Base-by-base conservation (phyloP, 495 filamentous ascomycete species). In the Neurospora africana region DNA sequence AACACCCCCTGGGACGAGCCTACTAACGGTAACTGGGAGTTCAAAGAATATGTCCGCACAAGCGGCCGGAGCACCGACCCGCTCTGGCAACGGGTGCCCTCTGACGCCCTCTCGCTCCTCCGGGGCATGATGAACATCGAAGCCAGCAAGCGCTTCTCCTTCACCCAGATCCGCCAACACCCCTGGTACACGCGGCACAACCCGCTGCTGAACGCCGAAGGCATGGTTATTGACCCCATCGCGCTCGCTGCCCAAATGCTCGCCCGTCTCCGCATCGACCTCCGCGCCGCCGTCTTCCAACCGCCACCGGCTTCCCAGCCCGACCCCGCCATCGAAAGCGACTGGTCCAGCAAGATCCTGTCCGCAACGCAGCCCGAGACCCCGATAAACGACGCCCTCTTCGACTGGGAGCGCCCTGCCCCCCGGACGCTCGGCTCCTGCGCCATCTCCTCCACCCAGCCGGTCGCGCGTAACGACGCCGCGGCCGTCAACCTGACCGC, bases 1-100 rank as follows among this genome's bases (percentile, higher is more conserved):
- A 99, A 99, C 80, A 99, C 95, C 3, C 95, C 95, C 0, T 99
- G 95, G 95, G 96, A 98, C 76, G 92, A 95, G 77, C 95, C 95
- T 2, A 93, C 93, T 13, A 81, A 87, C 27, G 83, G 87, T 72
- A 92, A 91, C 77, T 93, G 90, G 84, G 93, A 96, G 79, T 96
- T 90, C 76, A 86, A 91, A 75, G 92, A 97, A 81, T 98, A 95
- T 78, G 84, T 91, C n/a, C 86, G 86, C 35, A 92, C 89, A 1
- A 89, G 91, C 68, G 91, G 94, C 21, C 89, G 91, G 43, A 92
- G 91, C 72, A 89, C 87, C 13, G 96, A 98, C 76, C 89, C 92
- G 58, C 85, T 98, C 17, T 99, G 96, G 96, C 83, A 88, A 73
- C 88, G 91, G 73, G 79, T 98, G 39, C 93, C 96, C 4, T 36